These are phyloP conservation scores for Purshia tridentata DNA, from an alignment of 306 rosid species.

Conservation along the genomic window DNA sequence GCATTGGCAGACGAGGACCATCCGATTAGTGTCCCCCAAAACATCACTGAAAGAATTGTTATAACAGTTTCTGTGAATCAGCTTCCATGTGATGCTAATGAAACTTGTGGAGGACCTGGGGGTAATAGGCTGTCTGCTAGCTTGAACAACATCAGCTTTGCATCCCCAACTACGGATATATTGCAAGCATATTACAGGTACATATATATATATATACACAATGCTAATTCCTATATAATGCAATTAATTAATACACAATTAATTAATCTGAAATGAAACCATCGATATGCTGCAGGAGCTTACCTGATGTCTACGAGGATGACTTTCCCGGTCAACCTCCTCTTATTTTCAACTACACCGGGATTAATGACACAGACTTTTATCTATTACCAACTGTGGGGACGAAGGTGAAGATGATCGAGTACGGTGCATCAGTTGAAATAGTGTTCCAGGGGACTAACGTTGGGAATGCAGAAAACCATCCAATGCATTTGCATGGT, in stretches of 20 bases:
- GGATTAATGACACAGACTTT: constrained; percentile 3
- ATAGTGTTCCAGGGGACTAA: constrained; percentile 42
- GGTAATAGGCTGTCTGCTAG: constrained; percentile 29
- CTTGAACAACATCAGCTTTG: constrained; percentile 37
- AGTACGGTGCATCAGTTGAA: constrained; percentile 32
- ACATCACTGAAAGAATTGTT: constrained; percentile 10
- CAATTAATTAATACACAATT: no score
- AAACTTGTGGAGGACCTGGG: constrained; percentile 24
- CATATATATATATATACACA: no score
- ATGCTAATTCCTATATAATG: no score
- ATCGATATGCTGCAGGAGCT: neutral
- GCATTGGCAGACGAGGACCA: constrained; percentile 25
- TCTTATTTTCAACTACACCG: constrained; percentile 32
- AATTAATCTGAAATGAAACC: neutral
- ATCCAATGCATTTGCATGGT: constrained; percentile 42
- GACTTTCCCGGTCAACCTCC: constrained; percentile 34
- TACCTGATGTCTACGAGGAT: constrained; percentile 7
- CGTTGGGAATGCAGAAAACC: constrained; percentile 27
- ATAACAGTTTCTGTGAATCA: constrained; percentile 30
- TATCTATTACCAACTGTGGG: constrained; percentile 22
- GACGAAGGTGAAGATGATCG: constrained; percentile 23
- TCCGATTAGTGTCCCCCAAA: constrained; percentile 24
- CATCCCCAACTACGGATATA: constrained; percentile 22
- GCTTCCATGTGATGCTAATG: constrained; percentile 18
- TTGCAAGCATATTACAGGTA: constrained; percentile 38